A percentile compares a stretch with the other conserved stretches of the same genome.
Conservation (phyloP, 225 moss, liverwort and hornwort species). For the Bryoerythrophyllum caledonicum region DNA sequence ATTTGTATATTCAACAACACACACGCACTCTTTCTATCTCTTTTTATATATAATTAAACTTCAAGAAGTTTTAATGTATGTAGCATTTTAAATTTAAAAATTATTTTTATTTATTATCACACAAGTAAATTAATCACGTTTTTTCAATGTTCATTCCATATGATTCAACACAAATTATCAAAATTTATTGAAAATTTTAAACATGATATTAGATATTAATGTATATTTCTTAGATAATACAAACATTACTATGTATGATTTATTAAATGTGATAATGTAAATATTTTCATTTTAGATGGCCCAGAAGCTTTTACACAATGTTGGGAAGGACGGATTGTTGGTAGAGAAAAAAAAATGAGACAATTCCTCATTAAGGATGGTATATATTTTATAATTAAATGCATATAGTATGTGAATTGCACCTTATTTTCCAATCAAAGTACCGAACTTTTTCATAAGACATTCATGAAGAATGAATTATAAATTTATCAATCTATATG, state of each 20-base stretch:
- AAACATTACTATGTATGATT: neutral
- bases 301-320: slow-evolving; percentile 60
- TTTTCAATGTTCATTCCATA: too few relatives aligned
- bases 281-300: slow-evolving; percentile 37
- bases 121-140: too few relatives aligned
- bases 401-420: fast-evolving
- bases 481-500: neutral
- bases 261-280: fast-evolving
- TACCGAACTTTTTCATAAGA: fast-evolving
- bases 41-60: too few relatives aligned
- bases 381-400: neutral
- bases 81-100: too few relatives aligned
- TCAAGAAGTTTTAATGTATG: too few relatives aligned
- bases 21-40: too few relatives aligned
- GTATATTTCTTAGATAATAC: too few relatives aligned
- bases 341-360: slow-evolving; percentile 23
- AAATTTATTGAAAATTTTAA: too few relatives aligned
- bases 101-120: too few relatives aligned
- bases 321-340: slow-evolving; percentile 45
- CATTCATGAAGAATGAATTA: neutral
- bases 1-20: too few relatives aligned
- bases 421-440: fast-evolving
- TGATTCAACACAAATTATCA: too few relatives aligned
- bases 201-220: too few relatives aligned
- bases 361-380: slow-evolving; percentile 33